These are phyloP conservation scores for Hortiboletus rubellus DNA, from an alignment of 1,284 basidiomycete genomes.

Conservation along the genomic window DNA sequence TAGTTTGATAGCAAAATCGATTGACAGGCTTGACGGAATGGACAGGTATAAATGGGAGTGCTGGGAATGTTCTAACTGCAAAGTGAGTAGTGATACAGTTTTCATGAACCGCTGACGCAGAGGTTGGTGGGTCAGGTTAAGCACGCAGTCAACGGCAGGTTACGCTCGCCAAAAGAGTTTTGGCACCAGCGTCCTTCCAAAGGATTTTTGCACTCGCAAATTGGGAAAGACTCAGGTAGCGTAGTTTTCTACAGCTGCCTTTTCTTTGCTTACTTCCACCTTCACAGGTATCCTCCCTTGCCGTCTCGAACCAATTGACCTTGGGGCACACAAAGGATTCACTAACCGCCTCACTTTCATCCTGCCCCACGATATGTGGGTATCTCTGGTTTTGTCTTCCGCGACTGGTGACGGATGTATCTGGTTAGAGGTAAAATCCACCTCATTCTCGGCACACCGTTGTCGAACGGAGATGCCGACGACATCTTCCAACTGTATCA, in stretches of 20 bases:
- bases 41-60: slow-evolving; percentile 67
- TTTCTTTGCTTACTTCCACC: not conserved
- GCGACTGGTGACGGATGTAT: not conserved
- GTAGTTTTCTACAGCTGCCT: not conserved
- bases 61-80: slow-evolving; percentile 61
- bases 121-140: slow-evolving; percentile 9
- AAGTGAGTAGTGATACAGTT: slow-evolving; percentile 28
- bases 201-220: slow-evolving; percentile 31
- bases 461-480: slow-evolving; percentile 49
- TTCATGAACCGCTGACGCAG: slow-evolving; percentile 1
- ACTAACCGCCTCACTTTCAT: slow-evolving; percentile 42
- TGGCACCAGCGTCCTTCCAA: slow-evolving; percentile 36
- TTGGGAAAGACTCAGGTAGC: slow-evolving; percentile 33
- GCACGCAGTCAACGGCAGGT: slow-evolving; percentile 18
- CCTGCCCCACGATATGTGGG: slow-evolving; percentile 51
- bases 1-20: slow-evolving; percentile 15
- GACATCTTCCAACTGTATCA: slow-evolving; percentile 64
- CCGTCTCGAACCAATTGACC: slow-evolving; percentile 29
- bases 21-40: slow-evolving; percentile 10
- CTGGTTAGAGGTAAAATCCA: slow-evolving; percentile 59
- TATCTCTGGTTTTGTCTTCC: not conserved
- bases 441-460: slow-evolving; percentile 48
- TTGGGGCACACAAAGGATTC: slow-evolving; percentile 34
- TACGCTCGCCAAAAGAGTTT: slow-evolving; percentile 43
- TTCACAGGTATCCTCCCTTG: slow-evolving; percentile 36